Base-by-base conservation (phyloP, 2,329 filamentous ascomycete species). In the Alternaria postmessia region DNA sequence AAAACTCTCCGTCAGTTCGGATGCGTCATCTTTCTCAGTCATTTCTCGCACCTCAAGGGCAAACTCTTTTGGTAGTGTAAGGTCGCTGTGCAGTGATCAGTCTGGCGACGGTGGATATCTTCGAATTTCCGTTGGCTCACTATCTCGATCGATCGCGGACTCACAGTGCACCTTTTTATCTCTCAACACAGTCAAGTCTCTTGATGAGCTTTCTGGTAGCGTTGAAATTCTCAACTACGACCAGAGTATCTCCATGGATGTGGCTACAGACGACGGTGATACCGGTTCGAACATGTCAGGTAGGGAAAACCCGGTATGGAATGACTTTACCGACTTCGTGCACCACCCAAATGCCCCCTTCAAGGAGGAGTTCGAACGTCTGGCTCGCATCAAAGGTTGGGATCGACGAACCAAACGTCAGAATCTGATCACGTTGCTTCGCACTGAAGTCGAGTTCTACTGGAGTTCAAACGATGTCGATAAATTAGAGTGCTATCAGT, bases 401-500 rank as follows among this genome's bases (percentile, higher is more conserved):
- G 42, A 24, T 8, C 20, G 43, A 4, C 34, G 41, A 4, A 24
- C 16, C 32, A 51, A 53, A 26, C 49, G 32, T 3, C 34, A 57
- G 38, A 52, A 59, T 7, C 51, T 64, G 34, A 32, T 53, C 16
- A 30, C 57, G 16, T 63, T 69, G 2, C 68, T 71, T n/a, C 63
- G 30, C 11, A 66, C 65, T 4, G 69, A 72, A 53, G 64, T 74
- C 36, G 41, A 52, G 2, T 65, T 64, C 49, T 61, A 67, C 49
- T 74, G 70, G 30, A 69, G 65, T 2, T 58, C 49, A 2, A 47
- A 58, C 11, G 42, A 54, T 38, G 16, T 49, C 34, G 55, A 58
- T 22, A 66, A 61, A 30, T 59, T 77, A 11, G 61, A 65, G 11
- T 58, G 57, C 3, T 75, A 68, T 66, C 71, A 74, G 48, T 57